Base-by-base conservation (phyloP, 2,329 filamentous ascomycete genomes). In the Neofusicoccum laricinum region DNA sequence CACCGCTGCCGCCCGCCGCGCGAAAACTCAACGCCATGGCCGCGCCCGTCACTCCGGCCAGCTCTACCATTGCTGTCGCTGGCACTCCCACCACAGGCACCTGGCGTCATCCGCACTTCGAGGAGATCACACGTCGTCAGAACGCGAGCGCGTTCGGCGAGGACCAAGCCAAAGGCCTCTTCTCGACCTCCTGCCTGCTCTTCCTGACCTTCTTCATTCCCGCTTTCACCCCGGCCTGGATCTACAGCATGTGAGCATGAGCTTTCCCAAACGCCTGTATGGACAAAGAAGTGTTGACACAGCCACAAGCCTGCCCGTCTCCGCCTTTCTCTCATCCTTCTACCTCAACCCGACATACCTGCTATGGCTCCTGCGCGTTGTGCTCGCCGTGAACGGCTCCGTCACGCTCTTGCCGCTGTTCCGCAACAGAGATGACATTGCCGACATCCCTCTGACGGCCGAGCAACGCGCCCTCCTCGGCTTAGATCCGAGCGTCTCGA, bases 361-460 rank as follows among this genome's bases (percentile, higher is more conserved):
- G 36, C 72, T 86, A 65, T 70, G 81, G 40, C 67, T 78, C 14
- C 66, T 85, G 63, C 84, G 90, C 68, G 69, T 90, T 55, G 76
- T 89, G 71, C 74, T 82, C 67, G 64, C 76, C 61, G 46, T 70
- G 66, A 96, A 96, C 77, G 90, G 96, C 61, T 74, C 81, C 67
- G 71, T 88, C 63, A 90, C 92, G 41, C 80, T 91, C 64, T 81
- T 87, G 50, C 95, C 94, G 2, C 84, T 97, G 12, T 78, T 92
- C 71, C 86, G 88, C 67, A 83, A 85, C 48, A 84, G 83, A 69
- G 95, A 98, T 76, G 85, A 93, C 67, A 85, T 97, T 67, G 82
- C 88, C 76, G 95, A 99, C 76, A 96, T 99, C 58, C 88, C 94
- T 66, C 85, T 99, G 69, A 97, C 94, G 0, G 89, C 91, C n/a